Conservation (phyloP, 148 eudicot species). For the Diospyros kaki region DNA sequence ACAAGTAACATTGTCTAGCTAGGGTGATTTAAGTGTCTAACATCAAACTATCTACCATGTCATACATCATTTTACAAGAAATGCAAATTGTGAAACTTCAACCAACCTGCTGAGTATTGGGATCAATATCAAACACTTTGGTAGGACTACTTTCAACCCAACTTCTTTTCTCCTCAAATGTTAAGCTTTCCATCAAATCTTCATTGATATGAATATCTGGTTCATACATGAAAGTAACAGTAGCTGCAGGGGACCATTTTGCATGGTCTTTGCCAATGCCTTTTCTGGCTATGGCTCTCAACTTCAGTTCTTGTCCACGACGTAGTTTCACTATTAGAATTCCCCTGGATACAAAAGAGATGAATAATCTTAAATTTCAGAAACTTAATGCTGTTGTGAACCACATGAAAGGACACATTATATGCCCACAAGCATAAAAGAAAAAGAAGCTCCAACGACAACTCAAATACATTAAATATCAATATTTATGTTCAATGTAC, state of each 20-base stretch:
- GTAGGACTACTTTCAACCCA: slow-evolving; percentile 95
- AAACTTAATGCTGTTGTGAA: background rate
- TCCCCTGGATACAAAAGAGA: slow-evolving; percentile 48
- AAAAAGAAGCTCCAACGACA: too few species aligned
- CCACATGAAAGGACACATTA: background rate
- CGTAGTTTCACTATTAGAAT: slow-evolving; percentile 91
- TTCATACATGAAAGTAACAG: slow-evolving; percentile 96
- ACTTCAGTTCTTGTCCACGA: slow-evolving; percentile 85
- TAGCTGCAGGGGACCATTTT: slow-evolving; percentile 99
- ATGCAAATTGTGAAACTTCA: slow-evolving; percentile 1
- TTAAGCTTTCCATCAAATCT: slow-evolving; percentile 71
- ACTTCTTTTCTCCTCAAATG: slow-evolving; percentile 66
- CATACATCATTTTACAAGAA: background rate
- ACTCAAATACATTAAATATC: too few species aligned
- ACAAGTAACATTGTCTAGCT: too few species aligned
- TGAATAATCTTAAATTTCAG: slow-evolving; percentile 9
- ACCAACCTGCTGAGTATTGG: slow-evolving; percentile 70
- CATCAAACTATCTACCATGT: too few species aligned
- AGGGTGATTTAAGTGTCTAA: too few species aligned
- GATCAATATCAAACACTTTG: slow-evolving; percentile 81
- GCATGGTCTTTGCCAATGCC: slow-evolving; percentile 98
- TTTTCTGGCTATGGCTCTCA: slow-evolving; percentile 95
- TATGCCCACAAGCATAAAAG: background rate
- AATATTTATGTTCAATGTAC: too few species aligned
- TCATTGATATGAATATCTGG: slow-evolving; percentile 89